Conservation (phyloP, 2,329 filamentous ascomycete genomes). For the Emydomyces testavorans region DNA sequence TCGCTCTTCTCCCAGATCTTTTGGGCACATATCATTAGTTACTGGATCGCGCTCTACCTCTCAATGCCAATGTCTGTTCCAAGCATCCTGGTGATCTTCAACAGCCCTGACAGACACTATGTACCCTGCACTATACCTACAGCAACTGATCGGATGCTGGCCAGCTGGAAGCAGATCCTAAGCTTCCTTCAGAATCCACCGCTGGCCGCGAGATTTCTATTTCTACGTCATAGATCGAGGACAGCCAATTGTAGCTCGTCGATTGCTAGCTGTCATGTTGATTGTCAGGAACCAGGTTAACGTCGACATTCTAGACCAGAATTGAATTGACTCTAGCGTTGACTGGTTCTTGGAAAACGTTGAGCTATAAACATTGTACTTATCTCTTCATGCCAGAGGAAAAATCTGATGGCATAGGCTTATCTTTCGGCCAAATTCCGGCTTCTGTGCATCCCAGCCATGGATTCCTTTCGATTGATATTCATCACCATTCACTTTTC, state of each 20-base stretch:
- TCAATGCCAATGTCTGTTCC: too few species aligned
- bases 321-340: neutral
- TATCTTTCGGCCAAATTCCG: neutral
- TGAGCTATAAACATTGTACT: neutral
- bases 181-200: neutral
- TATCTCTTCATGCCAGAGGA: neutral
- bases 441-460: neutral
- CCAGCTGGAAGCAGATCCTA: neutral
- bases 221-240: neutral
- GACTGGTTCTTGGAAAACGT: neutral
- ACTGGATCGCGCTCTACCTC: too few species aligned
- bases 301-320: neutral
- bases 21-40: too few species aligned
- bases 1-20: too few species aligned
- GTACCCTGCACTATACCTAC: too few species aligned
- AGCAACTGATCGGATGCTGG: neutral
- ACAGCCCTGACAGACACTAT: too few species aligned
- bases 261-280: neutral
- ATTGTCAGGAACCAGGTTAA: conserved; percentile 2
- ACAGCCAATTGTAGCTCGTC: neutral
- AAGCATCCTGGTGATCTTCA: too few species aligned
- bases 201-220: neutral
- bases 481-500: neutral
- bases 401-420: neutral
- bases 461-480: neutral